phyloP scores from a whole-genome alignment of 495 filamentous ascomycete species.

The Neurospora africana region DNA sequence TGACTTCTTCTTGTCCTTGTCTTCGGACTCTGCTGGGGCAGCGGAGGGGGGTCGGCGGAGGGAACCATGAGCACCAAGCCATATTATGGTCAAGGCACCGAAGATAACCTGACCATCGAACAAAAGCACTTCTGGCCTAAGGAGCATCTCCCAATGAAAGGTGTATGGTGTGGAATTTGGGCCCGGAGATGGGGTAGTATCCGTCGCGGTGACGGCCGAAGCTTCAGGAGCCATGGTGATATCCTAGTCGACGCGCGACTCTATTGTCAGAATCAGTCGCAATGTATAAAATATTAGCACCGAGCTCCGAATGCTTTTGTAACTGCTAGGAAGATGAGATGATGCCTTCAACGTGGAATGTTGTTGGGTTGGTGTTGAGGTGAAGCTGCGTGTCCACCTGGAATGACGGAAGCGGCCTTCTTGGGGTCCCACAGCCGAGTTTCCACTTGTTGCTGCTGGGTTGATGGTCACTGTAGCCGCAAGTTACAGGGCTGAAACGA shows the following conservation, averaged over 20 bases:
- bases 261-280: background rate
- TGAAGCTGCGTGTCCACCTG: background rate
- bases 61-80: conserved; percentile 36
- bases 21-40: conserved; percentile 43
- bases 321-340: background rate
- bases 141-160: conserved; percentile 30
- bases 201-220: conserved; percentile 1
- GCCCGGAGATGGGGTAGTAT: background rate
- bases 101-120: conserved; percentile 31
- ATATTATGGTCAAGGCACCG: conserved; percentile 33
- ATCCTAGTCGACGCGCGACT: background rate
- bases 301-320: background rate
- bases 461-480: background rate
- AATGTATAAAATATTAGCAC: background rate
- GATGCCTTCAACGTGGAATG: background rate
- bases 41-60: conserved; percentile 71
- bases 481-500: background rate
- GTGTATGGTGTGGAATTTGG: background rate
- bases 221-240: conserved; percentile 9
- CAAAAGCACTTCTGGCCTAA: conserved; percentile 33
- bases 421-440: background rate
- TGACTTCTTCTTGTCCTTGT: conserved; percentile 32
- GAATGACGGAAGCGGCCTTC: background rate
- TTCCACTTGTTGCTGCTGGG: background rate
- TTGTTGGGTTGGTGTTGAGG: background rate